Base-by-base conservation (phyloP, 164 flowering plant genomes). In the Dillenia turbinata region DNA sequence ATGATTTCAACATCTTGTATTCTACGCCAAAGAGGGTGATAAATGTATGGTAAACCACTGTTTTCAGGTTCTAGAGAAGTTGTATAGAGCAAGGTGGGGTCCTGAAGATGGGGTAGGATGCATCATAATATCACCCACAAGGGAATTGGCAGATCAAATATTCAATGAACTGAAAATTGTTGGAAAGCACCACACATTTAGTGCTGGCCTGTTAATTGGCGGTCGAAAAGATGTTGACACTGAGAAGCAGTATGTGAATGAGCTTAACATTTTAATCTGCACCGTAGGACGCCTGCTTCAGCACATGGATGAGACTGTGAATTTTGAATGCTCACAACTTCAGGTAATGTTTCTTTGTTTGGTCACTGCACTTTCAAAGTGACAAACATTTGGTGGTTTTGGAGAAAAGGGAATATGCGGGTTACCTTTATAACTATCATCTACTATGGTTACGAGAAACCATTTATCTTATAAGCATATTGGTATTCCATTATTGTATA, bases 261-360 rank as follows among this genome's bases (percentile, higher is more conserved):
- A 71, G 52, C 68, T 91, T 66, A 95, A 95, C 75, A 89, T 95
- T 13, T 72, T 91, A 69, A 87, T 95, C 17, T 91, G 99, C 70
- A 92, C 97, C 44, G 97, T 97, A 43, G 99, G 99, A 40, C 83
- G 99, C 54, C 92, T 95, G 72, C 94, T 92, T 64, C 96, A 95
- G 73, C 99, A 92, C 80, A 95, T 95, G 99, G 88, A 95, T 54
- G 96, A 89, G 79, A 95, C 99, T 52, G 86, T 82, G 51, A 85
- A 92, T 72, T 95, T 95, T 71, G 97, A 92, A 14, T 95, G 99
- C 71, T 89, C 97, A 53, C 84, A 86, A 64, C 89, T 89, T 62
- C 92, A 95, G 97, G 99, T 94, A 83, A 61, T 33, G 40, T 1
- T 26, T 26, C 40, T 1, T 26, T 26, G 40, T 26, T 3, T 1